These are phyloP conservation scores for Cercospora sp. DNA, from an alignment of 2,329 filamentous ascomycete genomes.

Conservation along the genomic window DNA sequence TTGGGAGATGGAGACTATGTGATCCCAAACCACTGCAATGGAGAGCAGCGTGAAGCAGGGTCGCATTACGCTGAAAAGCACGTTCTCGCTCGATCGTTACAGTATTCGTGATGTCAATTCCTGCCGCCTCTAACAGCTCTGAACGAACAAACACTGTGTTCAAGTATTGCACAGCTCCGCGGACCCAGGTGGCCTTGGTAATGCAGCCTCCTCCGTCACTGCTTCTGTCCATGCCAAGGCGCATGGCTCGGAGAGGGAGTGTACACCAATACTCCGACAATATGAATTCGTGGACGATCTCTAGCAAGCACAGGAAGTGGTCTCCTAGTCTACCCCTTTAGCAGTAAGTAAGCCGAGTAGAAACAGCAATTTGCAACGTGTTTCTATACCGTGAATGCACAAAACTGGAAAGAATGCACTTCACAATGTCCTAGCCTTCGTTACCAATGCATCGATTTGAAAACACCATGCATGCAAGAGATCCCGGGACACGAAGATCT, in stretches of 20 bases:
- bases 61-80: neutral
- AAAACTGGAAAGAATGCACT: neutral
- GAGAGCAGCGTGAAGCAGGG: neutral
- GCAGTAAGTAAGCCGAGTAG: neutral
- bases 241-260: neutral
- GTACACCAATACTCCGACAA: neutral
- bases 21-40: neutral
- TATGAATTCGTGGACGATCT: neutral
- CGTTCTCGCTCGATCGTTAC: neutral
- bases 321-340: neutral
- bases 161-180: neutral
- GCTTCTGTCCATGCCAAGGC: neutral
- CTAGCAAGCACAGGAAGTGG: neutral
- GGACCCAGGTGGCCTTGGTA: neutral
- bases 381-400: neutral
- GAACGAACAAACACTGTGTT: neutral
- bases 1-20: neutral
- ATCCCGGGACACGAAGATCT: neutral
- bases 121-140: no score
- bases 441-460: neutral
- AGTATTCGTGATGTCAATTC: no score
- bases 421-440: neutral
- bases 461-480: neutral
- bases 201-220: neutral
- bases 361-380: neutral